phyloP scores from a whole-genome alignment of 345 rosid species.

The Populus simonii region DNA sequence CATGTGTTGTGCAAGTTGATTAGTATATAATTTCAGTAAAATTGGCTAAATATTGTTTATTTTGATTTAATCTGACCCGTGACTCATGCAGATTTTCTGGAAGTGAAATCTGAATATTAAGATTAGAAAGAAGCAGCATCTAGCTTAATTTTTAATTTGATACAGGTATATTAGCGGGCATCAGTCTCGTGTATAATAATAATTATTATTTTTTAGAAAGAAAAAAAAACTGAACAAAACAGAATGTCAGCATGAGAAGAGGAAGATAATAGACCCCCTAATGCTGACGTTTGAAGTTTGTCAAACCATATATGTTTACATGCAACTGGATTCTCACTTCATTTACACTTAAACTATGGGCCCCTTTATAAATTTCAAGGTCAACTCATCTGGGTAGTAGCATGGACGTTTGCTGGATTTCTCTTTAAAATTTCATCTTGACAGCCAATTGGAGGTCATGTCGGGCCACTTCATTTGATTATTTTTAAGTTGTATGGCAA shows the following conservation, averaged over 20 bases:
- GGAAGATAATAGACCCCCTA: background rate
- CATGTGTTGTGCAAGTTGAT: background rate
- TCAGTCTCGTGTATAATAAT: background rate
- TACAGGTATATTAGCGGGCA: background rate
- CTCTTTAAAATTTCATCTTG: conserved; percentile 8
- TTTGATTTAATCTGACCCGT: background rate
- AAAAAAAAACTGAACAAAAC: background rate
- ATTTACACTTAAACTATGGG: background rate
- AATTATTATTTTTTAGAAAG: too few species aligned
- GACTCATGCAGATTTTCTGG: conserved; percentile 17
- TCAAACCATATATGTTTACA: conserved; percentile 8
- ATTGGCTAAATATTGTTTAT: background rate
- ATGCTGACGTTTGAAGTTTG: conserved; percentile 27
- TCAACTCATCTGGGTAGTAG: conserved; percentile 20
- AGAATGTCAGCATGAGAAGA: conserved; percentile 23
- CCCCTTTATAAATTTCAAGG: background rate
- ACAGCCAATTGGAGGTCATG: background rate
- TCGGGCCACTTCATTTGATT: background rate
- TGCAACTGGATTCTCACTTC: background rate
- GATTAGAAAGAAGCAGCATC: background rate
- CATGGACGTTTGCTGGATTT: conserved; percentile 1
- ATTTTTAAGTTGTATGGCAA: too few species aligned
- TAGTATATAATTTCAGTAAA: background rate
- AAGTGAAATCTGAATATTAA: background rate
- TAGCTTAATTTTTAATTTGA: background rate